A percentile compares a stretch with the other conserved stretches of the same genome.
phyloP scores from a whole-genome alignment of 495 filamentous ascomycete genomes.

The Lentithecium fluviatile region DNA sequence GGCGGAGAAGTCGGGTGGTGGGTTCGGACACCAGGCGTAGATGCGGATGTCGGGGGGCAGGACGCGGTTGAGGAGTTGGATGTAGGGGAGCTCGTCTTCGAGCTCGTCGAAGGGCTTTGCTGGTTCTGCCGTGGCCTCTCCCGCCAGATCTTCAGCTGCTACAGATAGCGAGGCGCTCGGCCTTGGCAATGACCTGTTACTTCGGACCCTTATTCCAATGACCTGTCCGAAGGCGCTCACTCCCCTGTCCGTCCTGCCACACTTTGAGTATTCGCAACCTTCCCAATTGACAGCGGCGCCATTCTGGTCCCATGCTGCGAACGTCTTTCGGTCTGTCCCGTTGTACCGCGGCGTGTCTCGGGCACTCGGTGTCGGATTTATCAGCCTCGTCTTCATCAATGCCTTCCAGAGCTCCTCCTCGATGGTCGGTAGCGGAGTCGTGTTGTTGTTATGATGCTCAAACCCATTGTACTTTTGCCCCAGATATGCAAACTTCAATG shows the following conservation, averaged over 20 bases:
- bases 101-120: conserved; percentile 65
- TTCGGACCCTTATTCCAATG: conserved; percentile 76
- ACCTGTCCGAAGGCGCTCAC: conserved; percentile 98
- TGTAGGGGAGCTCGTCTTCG: conserved; percentile 79
- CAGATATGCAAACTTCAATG: conserved; percentile 91
- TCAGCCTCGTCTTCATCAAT: conserved; percentile 71
- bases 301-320: conserved; percentile 18
- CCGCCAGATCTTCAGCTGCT: not conserved
- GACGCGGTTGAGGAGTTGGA: conserved; percentile 74
- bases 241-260: conserved; percentile 86
- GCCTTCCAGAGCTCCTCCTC: conserved; percentile 93
- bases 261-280: conserved; percentile 85
- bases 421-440: conserved; percentile 70
- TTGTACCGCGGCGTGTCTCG: conserved; percentile 40
- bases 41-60: conserved; percentile 86
- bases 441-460: conserved; percentile 70
- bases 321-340: conserved; percentile 41
- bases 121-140: not conserved
- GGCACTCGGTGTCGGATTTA: conserved; percentile 56
- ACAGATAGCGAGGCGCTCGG: not conserved
- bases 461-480: conserved; percentile 89
- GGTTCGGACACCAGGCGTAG: conserved; percentile 87
- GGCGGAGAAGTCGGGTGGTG: conserved; percentile 76
- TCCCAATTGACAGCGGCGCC: conserved; percentile 64
- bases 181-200: conserved; percentile 59